Evolutionary conservation across 1,284 basidiomycete species (phyloP), one percentile per base, ranked within the genome.

Genomic region (Cronartium ribicola): DNA sequence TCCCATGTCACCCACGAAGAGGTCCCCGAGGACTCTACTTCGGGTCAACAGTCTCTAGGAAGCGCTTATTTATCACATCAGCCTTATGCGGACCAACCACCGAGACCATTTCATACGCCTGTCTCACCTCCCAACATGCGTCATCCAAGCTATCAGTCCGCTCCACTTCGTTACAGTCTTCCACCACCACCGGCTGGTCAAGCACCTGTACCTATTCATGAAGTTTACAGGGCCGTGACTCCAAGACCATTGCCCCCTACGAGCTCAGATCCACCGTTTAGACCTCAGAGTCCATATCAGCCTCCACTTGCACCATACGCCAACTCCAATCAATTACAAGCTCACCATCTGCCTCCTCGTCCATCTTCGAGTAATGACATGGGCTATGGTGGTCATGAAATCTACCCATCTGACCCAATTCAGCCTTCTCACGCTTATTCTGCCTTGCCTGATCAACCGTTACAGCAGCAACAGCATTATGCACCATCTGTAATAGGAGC

Each of bases 181-280:
- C 69, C 69, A 59, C 69, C 69, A 14, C 69, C 69, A 51, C 69
- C 69, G 63, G 62, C 63, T 13, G 69, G 69, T 59, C 69, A 72
- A 65, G 39, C 69, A 11, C 69, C 69, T 57, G 62, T 72, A 8
- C 63, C 69, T 20, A 72, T 72, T 44, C 69, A 72, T 57, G 69
- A 72, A 37, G 69, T 72, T 48, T 72, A 63, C 43, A 43, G 41
- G 14, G 39, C 62, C 41, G 48, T 55, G 8, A 57, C n/a, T 29
- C 59, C 46, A 41, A 51, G 68, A 46, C 20, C 60, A 36, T 51
- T 70, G n/a, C 68, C 69, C 36, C 36, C 69, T 17, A 40, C 40
- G 29, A 22, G 36, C 13, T 63, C 69, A 20, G 55, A 40, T 40
- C 57, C 43, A 46, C 48, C 59, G 40, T 59, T 36, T n/a, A 60